Conservation (phyloP, 2,329 filamentous ascomycete species). For the Colletotrichum ledebouriae region DNA sequence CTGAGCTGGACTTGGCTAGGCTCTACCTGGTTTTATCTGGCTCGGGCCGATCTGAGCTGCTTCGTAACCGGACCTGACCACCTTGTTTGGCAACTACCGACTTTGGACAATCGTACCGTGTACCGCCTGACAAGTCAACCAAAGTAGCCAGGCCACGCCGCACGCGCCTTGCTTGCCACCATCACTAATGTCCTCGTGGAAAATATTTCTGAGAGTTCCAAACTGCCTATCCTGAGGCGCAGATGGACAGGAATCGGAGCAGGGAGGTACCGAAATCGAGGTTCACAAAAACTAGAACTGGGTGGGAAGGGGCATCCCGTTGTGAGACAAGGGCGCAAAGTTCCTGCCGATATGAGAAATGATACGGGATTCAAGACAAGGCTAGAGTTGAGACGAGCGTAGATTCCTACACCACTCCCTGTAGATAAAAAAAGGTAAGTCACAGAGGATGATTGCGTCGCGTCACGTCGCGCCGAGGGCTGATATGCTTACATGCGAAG, state of each 20-base stretch:
- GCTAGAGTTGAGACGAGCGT: neutral
- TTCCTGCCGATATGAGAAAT: constrained; percentile 1
- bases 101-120: too few relatives aligned
- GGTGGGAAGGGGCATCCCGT: constrained; percentile 29
- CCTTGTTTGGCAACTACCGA: neutral
- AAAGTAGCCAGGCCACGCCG: neutral
- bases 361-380: constrained; percentile 3
- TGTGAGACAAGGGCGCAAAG: constrained; percentile 27
- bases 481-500: neutral
- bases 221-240: neutral
- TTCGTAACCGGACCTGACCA: constrained; percentile 6
- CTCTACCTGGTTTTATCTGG: constrained; percentile 10
- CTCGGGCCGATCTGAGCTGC: constrained; percentile 29
- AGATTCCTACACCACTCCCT: neutral
- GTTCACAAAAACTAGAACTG: constrained; percentile 6
- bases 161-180: neutral
- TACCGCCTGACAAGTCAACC: neutral
- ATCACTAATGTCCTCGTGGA: neutral
- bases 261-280: constrained; percentile 26
- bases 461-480: neutral
- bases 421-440: neutral
- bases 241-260: constrained; percentile 8
- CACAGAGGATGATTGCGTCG: neutral
- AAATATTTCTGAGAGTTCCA: neutral
- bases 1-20: constrained; percentile 13